These are phyloP conservation scores for Neurospora sp. DNA, from an alignment of 495 filamentous ascomycete genomes.

Conservation along the genomic window DNA sequence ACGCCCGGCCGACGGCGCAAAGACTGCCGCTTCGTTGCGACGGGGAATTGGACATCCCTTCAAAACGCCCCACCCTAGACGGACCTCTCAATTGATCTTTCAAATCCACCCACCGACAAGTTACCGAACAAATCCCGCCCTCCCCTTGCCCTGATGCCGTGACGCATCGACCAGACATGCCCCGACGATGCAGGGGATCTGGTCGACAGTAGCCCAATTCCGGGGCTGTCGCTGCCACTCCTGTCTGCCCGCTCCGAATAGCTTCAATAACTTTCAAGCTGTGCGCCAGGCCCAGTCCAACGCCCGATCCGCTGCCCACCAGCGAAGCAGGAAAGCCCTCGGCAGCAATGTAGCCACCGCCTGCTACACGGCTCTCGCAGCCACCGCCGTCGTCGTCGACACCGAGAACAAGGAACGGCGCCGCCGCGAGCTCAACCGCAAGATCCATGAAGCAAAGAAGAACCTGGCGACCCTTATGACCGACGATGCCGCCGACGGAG, in stretches of 20 bases:
- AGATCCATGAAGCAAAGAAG: constrained; percentile 37
- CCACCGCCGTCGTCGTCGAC: constrained; percentile 59
- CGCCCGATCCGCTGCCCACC: constrained; percentile 11
- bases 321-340: constrained; percentile 40
- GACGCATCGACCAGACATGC: constrained; percentile 21
- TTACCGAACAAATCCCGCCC: not conserved
- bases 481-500: constrained; percentile 8
- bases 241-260: constrained; percentile 46
- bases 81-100: not conserved
- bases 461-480: constrained; percentile 5
- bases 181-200: constrained; percentile 55
- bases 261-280: constrained; percentile 34
- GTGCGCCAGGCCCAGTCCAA: constrained; percentile 29
- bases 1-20: not conserved
- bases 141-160: not conserved
- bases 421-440: constrained; percentile 51
- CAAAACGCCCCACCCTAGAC: not conserved
- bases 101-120: not conserved
- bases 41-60: not conserved
- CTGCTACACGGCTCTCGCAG: constrained; percentile 62
- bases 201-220: constrained; percentile 56
- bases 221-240: constrained; percentile 56
- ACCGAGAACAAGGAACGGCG: constrained; percentile 51
- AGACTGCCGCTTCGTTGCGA: not conserved
- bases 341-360: constrained; percentile 57